Evolutionary conservation across 2,329 filamentous ascomycete genomes (phyloP).

Genomic region (Macroventuria anomochaeta): DNA sequence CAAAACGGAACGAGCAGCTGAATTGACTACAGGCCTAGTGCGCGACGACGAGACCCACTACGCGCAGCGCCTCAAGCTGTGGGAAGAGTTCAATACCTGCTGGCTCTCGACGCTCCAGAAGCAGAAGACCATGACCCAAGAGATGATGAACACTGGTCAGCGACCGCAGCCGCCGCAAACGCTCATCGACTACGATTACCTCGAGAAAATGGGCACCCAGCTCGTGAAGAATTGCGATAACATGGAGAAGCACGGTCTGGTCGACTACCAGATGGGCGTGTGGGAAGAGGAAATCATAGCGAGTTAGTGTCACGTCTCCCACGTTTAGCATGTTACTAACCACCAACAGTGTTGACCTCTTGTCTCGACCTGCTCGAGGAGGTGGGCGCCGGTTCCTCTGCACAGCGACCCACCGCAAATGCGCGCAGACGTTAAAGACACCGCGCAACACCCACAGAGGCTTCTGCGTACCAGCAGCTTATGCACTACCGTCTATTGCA

Average conservation of each 20-base stretch:
- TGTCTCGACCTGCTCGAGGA: conserved; percentile 62
- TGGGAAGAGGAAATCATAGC: conserved; percentile 92
- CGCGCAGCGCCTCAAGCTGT: conserved; percentile 78
- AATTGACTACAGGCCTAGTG: conserved; percentile 72
- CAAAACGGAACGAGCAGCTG: conserved; percentile 46
- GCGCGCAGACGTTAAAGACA: conserved; percentile 43
- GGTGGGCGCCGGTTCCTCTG: conserved; percentile 40
- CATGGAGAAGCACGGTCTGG: conserved; percentile 88
- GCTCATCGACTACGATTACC: conserved; percentile 70
- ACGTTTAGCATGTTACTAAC: conserved; percentile 15
- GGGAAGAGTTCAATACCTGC: conserved; percentile 92
- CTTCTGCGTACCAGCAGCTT: conserved; percentile 6
- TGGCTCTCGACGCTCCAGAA: conserved; percentile 86
- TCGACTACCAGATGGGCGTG: conserved; percentile 96
- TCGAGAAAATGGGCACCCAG: conserved; percentile 83
- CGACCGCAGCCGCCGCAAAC: conserved; percentile 65
- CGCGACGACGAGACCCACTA: conserved; percentile 81
- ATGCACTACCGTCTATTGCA: conserved; percentile 22
- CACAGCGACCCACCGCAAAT: conserved; percentile 40
- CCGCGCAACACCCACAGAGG: background rate
- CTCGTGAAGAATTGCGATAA: conserved; percentile 82
- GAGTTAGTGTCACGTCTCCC: conserved; percentile 62
- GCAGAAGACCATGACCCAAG: conserved; percentile 75
- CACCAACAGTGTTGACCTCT: conserved; percentile 56
- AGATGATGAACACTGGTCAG: conserved; percentile 65